phyloP scores from a whole-genome alignment of 148 eudicot genomes.

The Rhododendron molle region DNA sequence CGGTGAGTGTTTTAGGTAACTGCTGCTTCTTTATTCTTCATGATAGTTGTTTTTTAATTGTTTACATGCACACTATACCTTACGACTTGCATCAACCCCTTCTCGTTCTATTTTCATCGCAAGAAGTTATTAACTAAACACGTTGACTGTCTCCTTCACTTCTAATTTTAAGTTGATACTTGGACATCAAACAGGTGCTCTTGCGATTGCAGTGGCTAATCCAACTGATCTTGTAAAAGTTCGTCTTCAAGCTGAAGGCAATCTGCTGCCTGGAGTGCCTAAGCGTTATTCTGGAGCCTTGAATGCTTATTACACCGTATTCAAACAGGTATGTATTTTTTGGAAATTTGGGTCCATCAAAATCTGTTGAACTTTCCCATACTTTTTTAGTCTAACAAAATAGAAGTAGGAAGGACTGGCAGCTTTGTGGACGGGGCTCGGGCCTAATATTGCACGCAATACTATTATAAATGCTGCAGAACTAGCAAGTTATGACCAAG shows the following conservation, averaged over 20 bases:
- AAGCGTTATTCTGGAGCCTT: constrained; percentile 62
- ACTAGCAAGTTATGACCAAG: constrained; percentile 66
- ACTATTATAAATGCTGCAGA: constrained; percentile 70
- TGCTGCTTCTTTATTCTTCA: neutral
- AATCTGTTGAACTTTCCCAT: neutral
- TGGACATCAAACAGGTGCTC: constrained; percentile 41
- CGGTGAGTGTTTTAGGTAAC: constrained; percentile 32
- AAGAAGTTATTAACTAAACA: neutral
- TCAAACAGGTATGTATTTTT: constrained; percentile 38
- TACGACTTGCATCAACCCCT: neutral
- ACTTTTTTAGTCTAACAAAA: neutral
- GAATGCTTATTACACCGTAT: constrained; percentile 54
- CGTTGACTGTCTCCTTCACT: neutral
- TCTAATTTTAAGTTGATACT: constrained; percentile 12
- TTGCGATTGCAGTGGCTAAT: constrained; percentile 61
- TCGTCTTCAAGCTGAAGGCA: constrained; percentile 71
- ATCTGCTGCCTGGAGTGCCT: constrained; percentile 52
- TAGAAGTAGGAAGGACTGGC: constrained; percentile 51
- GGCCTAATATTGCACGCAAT: constrained; percentile 70
- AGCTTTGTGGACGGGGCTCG: constrained; percentile 71
- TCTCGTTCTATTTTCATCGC: neutral
- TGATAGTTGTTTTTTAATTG: neutral
- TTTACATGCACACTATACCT: neutral
- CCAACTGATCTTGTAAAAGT: constrained; percentile 77
- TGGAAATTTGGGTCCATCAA: neutral